Percentiles rank a stretch among this genome's conserved stretches.
Evolutionary conservation across 805 yeast species (phyloP).

Genomic region (Wickerhamiella sergipiensis): DNA sequence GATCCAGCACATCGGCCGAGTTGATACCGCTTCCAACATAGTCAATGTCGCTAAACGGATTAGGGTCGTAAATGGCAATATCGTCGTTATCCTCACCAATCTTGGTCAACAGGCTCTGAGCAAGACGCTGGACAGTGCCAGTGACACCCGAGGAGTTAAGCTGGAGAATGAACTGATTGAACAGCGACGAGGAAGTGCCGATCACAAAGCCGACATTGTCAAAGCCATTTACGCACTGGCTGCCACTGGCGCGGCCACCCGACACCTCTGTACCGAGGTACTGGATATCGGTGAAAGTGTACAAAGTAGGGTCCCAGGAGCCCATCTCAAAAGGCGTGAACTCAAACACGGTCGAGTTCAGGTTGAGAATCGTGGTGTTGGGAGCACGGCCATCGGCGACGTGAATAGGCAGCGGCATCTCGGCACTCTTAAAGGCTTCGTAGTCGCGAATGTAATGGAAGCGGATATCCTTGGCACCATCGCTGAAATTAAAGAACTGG

Average conservation of each 20-base stretch:
- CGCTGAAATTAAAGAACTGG: constrained; percentile 50
- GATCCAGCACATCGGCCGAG: constrained; percentile 29
- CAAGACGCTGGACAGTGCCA: constrained; percentile 34
- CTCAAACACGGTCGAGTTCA: constrained; percentile 50
- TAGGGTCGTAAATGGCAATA: constrained; percentile 58
- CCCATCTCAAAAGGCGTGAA: constrained; percentile 59
- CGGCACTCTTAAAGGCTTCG: constrained; percentile 44
- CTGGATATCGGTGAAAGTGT: constrained; percentile 49
- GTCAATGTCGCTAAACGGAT: constrained; percentile 40
- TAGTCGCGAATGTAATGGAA: constrained; percentile 45
- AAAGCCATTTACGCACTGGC: constrained; percentile 48
- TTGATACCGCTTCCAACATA: constrained; percentile 6
- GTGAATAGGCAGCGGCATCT: constrained; percentile 61
- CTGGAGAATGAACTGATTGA: constrained; percentile 51
- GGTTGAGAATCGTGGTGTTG: constrained; percentile 37
- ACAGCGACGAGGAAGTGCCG: constrained; percentile 74
- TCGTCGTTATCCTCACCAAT: constrained; percentile 28
- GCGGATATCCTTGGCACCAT: constrained; percentile 51
- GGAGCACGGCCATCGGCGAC: constrained; percentile 31
- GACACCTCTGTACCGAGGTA: constrained; percentile 56
- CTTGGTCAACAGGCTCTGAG: constrained; percentile 31
- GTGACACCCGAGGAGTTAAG: constrained; percentile 39
- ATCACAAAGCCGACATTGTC: constrained; percentile 73
- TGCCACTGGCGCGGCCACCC: constrained; percentile 40
- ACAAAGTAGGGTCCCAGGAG: constrained; percentile 71